Conservation (phyloP, 2,329 filamentous ascomycete species). For the Colletotrichum incanum region DNA sequence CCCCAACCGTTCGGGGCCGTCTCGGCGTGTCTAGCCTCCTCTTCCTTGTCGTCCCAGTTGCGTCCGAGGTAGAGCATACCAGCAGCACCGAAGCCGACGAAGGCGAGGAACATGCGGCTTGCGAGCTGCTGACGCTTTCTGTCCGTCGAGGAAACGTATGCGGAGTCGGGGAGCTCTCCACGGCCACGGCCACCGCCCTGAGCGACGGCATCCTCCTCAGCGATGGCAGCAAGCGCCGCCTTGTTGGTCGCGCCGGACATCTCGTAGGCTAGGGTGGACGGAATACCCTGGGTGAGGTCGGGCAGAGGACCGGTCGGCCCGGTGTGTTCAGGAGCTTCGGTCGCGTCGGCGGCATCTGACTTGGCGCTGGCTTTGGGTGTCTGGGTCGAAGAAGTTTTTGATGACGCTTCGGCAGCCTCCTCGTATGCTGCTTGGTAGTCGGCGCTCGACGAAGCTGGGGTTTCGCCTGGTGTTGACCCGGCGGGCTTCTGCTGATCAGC, state of each 20-base stretch:
- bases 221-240: slow-evolving; percentile 43
- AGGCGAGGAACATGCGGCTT: slow-evolving; percentile 79
- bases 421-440: slow-evolving; percentile 23
- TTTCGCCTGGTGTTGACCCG: slow-evolving; percentile 14
- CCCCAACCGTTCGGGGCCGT: slow-evolving; percentile 88
- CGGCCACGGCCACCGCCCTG: slow-evolving; percentile 67
- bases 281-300: slow-evolving; percentile 94
- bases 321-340: slow-evolving; percentile 33
- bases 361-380: slow-evolving; percentile 28
- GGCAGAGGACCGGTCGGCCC: slow-evolving; percentile 76
- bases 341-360: slow-evolving; percentile 35
- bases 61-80: slow-evolving; percentile 85
- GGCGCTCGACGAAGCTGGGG: slow-evolving; percentile 15
- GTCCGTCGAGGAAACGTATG: slow-evolving; percentile 93
- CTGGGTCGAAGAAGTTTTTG: slow-evolving; percentile 25
- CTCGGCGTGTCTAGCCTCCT: slow-evolving; percentile 74
- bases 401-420: slow-evolving; percentile 28
- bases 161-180: slow-evolving; percentile 80
- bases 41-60: slow-evolving; percentile 88
- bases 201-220: slow-evolving; percentile 56
- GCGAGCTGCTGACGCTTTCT: slow-evolving; percentile 83
- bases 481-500: slow-evolving; percentile 30
- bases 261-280: slow-evolving; percentile 89
- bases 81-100: slow-evolving; percentile 70
- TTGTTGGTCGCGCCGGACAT: slow-evolving; percentile 59